These are phyloP conservation scores for Polyplosphaeria fusca DNA, from an alignment of 495 filamentous ascomycete species.

Conservation along the genomic window DNA sequence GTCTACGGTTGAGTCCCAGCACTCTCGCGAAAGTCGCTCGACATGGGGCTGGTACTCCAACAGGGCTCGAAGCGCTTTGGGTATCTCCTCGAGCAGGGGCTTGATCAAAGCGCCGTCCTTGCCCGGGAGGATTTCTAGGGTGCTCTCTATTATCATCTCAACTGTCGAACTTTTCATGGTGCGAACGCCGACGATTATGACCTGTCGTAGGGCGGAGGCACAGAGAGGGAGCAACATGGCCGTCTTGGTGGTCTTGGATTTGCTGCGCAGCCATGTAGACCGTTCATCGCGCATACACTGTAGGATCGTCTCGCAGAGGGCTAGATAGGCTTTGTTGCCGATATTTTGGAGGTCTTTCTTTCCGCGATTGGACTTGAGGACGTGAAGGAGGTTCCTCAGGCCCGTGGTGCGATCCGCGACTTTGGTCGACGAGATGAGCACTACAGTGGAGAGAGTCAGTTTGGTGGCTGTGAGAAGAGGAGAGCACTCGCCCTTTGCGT, in stretches of 20 bases:
- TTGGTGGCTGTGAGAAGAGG: too few species aligned
- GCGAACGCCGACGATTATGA: constrained; percentile 63
- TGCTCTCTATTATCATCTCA: constrained; percentile 73
- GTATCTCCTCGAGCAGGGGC: constrained; percentile 73
- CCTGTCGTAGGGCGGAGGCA: constrained; percentile 67
- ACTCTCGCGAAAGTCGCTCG: constrained; percentile 65
- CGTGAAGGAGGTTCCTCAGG: constrained; percentile 57
- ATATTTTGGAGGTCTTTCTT: constrained; percentile 47
- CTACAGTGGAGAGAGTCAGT: too few species aligned
- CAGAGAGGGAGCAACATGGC: constrained; percentile 62
- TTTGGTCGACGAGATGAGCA: constrained; percentile 25
- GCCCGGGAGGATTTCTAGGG: constrained; percentile 67
- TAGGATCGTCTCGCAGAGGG: constrained; percentile 80
- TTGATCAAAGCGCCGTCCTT: constrained; percentile 62
- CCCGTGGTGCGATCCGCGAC: constrained; percentile 34
- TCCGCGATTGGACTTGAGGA: constrained; percentile 58
- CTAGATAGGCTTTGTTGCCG: constrained; percentile 74
- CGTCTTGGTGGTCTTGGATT: constrained; percentile 46
- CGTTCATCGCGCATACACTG: constrained; percentile 63
- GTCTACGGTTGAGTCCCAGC: constrained; percentile 65
- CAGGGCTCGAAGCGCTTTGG: constrained; percentile 66
- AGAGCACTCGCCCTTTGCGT: constrained; percentile 22
- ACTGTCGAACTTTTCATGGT: constrained; percentile 73
- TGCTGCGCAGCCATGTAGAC: constrained; percentile 57
- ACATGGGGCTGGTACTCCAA: constrained; percentile 71